Evolutionary conservation across 2,329 filamentous ascomycete species (phyloP), one percentile per base, ranked within the genome.

Genomic region (Alternaria novae-zelandiae): DNA sequence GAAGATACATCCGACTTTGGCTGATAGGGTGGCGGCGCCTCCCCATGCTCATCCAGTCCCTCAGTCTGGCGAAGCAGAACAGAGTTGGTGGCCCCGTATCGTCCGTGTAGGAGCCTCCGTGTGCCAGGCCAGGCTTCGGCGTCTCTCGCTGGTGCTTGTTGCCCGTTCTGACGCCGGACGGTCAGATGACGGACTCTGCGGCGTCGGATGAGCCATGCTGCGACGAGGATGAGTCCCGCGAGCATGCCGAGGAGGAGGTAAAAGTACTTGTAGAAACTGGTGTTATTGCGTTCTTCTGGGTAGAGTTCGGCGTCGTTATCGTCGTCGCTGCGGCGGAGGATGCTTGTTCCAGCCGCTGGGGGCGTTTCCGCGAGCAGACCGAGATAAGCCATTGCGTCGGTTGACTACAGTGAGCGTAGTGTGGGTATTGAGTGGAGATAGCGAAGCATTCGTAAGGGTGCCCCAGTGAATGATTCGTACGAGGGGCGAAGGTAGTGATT

Each of bases 21-120:
- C 69, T 70, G 81, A 74, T 91, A 91, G 0, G 89, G 87, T 51
- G 89, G 89, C 54, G 89, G 89, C 10, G 88, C 87, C 74, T 90
- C 88, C 26, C 89, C 89, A 46, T 84, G 77, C 79, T 90, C 88
- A 72, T 91, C 85, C 59, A 90, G 76, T 0, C 89, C 89, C 66
- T 91, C 89, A 49, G 85, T 82, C 12, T 70, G 70, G 28, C 74
- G 70, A 9, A 70, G 28, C 20, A 71, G 54, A 13, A 64, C 54
- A 15, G 67, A 57, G 28, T 59, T 70, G 36, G 71, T 65, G 25
- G 63, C 59, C 41, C 73, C 68, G 54, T 72, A 70, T 26, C 64
- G 51, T 5, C 72, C 74, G 57, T 77, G 69, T 54, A 78, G 61
- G 66, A 75, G 72, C n/a, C 78, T 72, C 46, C 76, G 66, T 13